These are phyloP conservation scores for Xerocomellus chrysenteron DNA, from an alignment of 768 basidiomycete genomes.

Conservation along the genomic window DNA sequence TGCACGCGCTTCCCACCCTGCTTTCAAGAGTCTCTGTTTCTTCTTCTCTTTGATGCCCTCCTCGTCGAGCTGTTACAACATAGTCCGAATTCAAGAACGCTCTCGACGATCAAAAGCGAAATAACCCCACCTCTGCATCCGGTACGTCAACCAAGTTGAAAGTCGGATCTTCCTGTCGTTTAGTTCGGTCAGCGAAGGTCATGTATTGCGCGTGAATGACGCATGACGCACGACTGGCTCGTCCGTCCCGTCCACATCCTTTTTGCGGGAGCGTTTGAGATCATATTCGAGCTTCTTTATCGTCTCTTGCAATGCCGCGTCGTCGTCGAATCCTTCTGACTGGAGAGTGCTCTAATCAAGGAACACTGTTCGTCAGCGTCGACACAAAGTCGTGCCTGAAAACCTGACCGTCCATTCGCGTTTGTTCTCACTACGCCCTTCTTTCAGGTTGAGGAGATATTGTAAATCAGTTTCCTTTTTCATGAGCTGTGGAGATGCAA, in stretches of 20 bases:
- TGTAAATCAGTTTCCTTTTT: slow-evolving; percentile 78
- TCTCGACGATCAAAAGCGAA: not conserved
- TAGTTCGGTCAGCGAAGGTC: not conserved
- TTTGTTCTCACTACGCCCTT: slow-evolving; percentile 57
- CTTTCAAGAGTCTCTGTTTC: slow-evolving; percentile 89
- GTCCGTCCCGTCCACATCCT: slow-evolving; percentile 73
- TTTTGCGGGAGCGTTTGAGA: slow-evolving; percentile 75
- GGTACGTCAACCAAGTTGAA: slow-evolving; percentile 93
- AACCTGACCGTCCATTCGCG: slow-evolving; percentile 70
- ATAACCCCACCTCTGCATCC: slow-evolving; percentile 68
- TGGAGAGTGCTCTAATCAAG: slow-evolving; percentile 52
- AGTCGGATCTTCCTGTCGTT: slow-evolving; percentile 67
- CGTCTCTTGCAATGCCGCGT: slow-evolving; percentile 72
- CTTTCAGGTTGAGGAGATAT: slow-evolving; percentile 61
- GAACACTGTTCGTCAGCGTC: not conserved
- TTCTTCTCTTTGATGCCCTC: slow-evolving; percentile 92
- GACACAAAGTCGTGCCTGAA: not conserved
- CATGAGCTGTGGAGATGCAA: slow-evolving; percentile 45
- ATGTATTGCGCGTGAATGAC: not conserved
- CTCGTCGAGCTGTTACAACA: slow-evolving; percentile 68
- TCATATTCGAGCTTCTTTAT: slow-evolving; percentile 86
- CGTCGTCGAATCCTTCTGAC: slow-evolving; percentile 73
- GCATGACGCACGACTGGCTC: slow-evolving; percentile 46
- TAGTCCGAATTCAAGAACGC: not conserved
- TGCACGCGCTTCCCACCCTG: slow-evolving; percentile 87